Percentiles rank a stretch among this genome's conserved stretches.
These are phyloP conservation scores for Allodekkera sacchari DNA, from an alignment of 805 yeast species.

Conservation along the genomic window DNA sequence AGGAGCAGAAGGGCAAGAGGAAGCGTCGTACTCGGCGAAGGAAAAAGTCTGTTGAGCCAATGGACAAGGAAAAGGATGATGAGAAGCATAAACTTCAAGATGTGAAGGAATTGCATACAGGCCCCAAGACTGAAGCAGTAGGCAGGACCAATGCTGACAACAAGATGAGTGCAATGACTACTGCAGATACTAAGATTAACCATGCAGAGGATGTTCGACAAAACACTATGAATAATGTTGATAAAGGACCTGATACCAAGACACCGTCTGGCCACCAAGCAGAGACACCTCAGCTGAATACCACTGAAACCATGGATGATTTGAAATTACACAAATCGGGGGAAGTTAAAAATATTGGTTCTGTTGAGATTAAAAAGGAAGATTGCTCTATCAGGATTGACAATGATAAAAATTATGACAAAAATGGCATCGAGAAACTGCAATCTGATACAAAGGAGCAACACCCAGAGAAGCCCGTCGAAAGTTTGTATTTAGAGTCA, in stretches of 20 bases:
- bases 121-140: not conserved
- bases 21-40: conserved; percentile 7
- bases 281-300: too few species aligned
- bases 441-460: conserved; percentile 3
- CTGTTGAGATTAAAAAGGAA: too few species aligned
- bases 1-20: conserved; percentile 20
- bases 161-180: too few species aligned
- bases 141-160: not conserved
- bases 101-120: not conserved
- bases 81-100: conserved; percentile 12
- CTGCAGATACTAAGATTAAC: not conserved
- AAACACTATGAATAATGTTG: too few species aligned
- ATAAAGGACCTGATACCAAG: too few species aligned
- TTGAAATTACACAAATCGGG: too few species aligned
- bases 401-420: too few species aligned
- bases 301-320: too few species aligned
- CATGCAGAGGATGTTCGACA: conserved; percentile 1
- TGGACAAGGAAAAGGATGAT: conserved; percentile 26
- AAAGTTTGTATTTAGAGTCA: conserved; percentile 9
- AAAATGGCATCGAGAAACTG: conserved; percentile 3
- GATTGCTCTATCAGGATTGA: too few species aligned
- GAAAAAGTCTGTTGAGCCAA: not conserved
- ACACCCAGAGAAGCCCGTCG: conserved; percentile 3
- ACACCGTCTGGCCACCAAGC: too few species aligned
- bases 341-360: too few species aligned